Percentiles rank a stretch among this genome's conserved stretches.
Conservation (phyloP, 345 rosid genomes). For the Lepidium sativum region DNA sequence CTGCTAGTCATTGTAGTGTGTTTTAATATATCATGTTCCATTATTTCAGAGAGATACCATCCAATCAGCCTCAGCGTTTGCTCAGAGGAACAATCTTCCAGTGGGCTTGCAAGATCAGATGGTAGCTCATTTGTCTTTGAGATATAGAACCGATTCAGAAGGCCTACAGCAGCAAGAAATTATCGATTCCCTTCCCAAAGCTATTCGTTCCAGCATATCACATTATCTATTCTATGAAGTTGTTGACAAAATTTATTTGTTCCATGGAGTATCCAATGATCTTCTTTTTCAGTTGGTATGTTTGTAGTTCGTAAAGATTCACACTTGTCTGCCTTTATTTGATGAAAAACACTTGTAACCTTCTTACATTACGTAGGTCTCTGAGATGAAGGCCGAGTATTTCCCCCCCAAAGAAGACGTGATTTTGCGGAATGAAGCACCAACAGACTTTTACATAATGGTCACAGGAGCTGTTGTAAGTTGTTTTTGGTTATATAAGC, state of each 20-base stretch:
- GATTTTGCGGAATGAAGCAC: conserved; percentile 86
- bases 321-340: neutral
- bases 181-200: conserved; percentile 80
- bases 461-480: conserved; percentile 81
- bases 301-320: neutral
- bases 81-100: conserved; percentile 69
- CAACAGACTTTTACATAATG: conserved; percentile 72
- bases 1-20: neutral
- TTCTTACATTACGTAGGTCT: conserved; percentile 41
- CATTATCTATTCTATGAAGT: conserved; percentile 65
- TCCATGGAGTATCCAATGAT: conserved; percentile 85
- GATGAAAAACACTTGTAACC: neutral
- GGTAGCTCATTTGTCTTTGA: conserved; percentile 82
- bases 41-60: conserved; percentile 71
- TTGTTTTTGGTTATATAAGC: neutral
- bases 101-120: conserved; percentile 84
- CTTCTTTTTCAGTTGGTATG: conserved; percentile 87
- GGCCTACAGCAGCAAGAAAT: conserved; percentile 89
- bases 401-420: conserved; percentile 92
- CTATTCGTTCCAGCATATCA: conserved; percentile 77
- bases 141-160: conserved; percentile 76
- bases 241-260: conserved; percentile 70
- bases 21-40: neutral
- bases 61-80: conserved; percentile 69
- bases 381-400: conserved; percentile 93